These are phyloP conservation scores for Cystobasidiopsis lactophilus DNA, from an alignment of 768 basidiomycete genomes.

Conservation along the genomic window DNA sequence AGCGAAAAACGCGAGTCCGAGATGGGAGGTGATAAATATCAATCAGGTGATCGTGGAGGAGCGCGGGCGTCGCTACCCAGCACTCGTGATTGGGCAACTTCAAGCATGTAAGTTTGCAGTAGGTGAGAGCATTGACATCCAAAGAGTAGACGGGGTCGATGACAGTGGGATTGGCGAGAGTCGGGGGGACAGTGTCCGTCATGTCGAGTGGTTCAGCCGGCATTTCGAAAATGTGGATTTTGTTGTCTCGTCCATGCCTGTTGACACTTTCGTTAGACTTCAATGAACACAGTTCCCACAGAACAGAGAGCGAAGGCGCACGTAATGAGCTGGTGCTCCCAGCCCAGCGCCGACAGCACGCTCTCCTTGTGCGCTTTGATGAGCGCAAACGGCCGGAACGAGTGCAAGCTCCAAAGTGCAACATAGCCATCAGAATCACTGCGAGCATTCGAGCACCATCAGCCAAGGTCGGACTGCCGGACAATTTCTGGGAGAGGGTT, in stretches of 20 bases:
- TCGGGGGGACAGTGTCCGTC: conserved; percentile 17
- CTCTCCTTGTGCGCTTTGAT: conserved; percentile 66
- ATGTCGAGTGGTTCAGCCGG: conserved; percentile 32
- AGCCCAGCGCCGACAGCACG: conserved; percentile 58
- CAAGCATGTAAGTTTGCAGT: conserved; percentile 66
- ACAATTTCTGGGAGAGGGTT: not conserved
- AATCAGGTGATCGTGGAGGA: conserved; percentile 68
- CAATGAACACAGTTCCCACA: no score
- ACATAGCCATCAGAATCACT: conserved; percentile 53
- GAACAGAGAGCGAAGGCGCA: no score
- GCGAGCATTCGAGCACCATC: not conserved
- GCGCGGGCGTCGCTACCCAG: conserved; percentile 60
- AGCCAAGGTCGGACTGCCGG: not conserved
- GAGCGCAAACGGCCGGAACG: conserved; percentile 44
- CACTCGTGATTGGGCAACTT: conserved; percentile 24
- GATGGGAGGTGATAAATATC: conserved; percentile 69
- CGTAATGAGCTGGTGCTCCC: conserved; percentile 48
- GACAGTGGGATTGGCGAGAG: conserved; percentile 26
- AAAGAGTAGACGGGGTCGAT: conserved; percentile 44
- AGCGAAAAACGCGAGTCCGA: conserved; percentile 51
- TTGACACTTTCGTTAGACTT: no score
- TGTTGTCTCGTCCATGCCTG: conserved; percentile 71
- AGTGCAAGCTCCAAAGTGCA: conserved; percentile 49
- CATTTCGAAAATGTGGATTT: conserved; percentile 50
- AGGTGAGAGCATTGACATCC: conserved; percentile 83